A percentile compares a stretch with the other conserved stretches of the same genome.
Evolutionary conservation across 768 basidiomycete species (phyloP).

Genomic region (Tricholoma bakamatsutake): DNA sequence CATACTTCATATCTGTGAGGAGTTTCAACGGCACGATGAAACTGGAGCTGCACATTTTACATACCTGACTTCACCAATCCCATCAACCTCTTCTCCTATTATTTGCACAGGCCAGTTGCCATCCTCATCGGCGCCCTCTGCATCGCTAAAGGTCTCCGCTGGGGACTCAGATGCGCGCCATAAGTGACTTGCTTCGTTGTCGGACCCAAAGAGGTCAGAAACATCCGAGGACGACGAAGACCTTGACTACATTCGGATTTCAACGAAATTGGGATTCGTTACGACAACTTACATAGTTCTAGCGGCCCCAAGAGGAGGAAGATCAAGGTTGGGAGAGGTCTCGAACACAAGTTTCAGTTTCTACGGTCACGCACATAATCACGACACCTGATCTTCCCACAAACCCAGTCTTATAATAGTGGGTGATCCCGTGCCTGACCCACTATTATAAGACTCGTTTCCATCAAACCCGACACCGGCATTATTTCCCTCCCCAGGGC

Average conservation of each 20-base stretch:
- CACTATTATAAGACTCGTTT: too few relatives aligned
- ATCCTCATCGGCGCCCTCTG: slow-evolving; percentile 21
- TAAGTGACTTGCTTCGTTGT: neutral
- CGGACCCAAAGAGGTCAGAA: neutral
- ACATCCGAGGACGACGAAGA: neutral
- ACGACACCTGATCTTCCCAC: too few relatives aligned
- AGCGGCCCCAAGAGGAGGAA: neutral
- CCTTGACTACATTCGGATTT: neutral
- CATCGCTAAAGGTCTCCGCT: slow-evolving; percentile 22
- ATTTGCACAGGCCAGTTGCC: slow-evolving; percentile 29
- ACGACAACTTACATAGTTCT: neutral
- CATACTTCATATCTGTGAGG: slow-evolving; percentile 27
- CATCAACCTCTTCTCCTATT: slow-evolving; percentile 35
- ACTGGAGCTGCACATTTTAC: slow-evolving; percentile 2
- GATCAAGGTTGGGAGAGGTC: too few relatives aligned
- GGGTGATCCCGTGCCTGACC: too few relatives aligned
- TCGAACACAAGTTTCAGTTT: too few relatives aligned
- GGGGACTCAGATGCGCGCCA: slow-evolving; percentile 19
- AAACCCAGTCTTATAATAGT: too few relatives aligned
- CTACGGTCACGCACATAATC: too few relatives aligned
- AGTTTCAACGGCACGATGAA: neutral
- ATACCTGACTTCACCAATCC: slow-evolving; percentile 25
- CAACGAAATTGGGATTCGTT: neutral
- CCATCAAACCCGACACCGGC: too few relatives aligned
- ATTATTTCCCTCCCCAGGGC: too few relatives aligned